Percentiles rank a stretch among this genome's conserved stretches.
These are phyloP conservation scores for Zalaria obscura DNA, from an alignment of 2,329 filamentous ascomycete genomes.

Conservation along the genomic window DNA sequence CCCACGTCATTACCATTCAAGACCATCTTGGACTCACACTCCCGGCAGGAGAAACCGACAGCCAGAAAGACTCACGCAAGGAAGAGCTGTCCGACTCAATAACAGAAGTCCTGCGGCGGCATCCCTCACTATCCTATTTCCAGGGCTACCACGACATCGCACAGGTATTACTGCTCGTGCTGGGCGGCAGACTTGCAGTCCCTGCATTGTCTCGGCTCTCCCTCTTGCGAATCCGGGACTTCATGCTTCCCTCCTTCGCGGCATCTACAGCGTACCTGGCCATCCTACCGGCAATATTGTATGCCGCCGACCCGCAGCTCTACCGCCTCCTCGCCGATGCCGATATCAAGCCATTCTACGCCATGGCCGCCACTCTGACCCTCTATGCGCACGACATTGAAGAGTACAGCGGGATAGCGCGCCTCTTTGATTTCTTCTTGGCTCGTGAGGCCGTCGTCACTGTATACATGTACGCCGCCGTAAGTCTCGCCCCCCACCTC, in stretches of 20 bases:
- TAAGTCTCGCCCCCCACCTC: constrained; percentile 11
- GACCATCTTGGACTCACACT: too few relatives aligned
- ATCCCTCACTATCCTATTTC: constrained; percentile 86
- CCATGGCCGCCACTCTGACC: constrained; percentile 81
- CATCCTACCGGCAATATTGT: constrained; percentile 70
- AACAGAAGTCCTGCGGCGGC: constrained; percentile 59
- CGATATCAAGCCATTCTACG: constrained; percentile 65
- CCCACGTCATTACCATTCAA: neutral
- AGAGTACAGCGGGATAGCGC: constrained; percentile 73
- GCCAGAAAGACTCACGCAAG: constrained; percentile 58
- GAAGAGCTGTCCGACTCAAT: constrained; percentile 68
- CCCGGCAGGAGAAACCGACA: constrained; percentile 47
- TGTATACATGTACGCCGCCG: constrained; percentile 74
- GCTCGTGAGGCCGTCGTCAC: constrained; percentile 77
- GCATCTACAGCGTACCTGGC: constrained; percentile 76
- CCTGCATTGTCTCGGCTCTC: constrained; percentile 67
- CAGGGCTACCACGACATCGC: constrained; percentile 98
- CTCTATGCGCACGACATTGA: constrained; percentile 95
- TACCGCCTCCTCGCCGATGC: constrained; percentile 42
- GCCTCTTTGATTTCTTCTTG: constrained; percentile 84
- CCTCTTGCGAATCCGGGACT: constrained; percentile 81
- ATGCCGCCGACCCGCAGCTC: constrained; percentile 55
- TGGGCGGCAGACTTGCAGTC: constrained; percentile 48
- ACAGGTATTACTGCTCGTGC: constrained; percentile 81
- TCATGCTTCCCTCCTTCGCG: constrained; percentile 81